Base-by-base conservation (phyloP, 1,284 basidiomycete species). In the Grifola frondosa region DNA sequence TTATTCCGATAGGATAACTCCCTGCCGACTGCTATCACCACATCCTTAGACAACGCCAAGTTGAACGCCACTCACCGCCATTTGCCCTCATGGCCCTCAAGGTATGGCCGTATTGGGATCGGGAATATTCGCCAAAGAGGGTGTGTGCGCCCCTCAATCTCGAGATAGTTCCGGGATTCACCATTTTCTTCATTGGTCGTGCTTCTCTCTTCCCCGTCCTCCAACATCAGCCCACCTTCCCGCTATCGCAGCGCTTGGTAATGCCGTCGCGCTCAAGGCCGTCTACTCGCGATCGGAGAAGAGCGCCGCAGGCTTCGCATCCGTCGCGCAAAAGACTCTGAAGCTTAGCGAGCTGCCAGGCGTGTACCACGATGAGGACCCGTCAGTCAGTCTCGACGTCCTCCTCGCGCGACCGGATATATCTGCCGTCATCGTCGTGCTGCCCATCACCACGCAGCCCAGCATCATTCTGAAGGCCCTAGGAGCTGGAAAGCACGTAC, bases 361-460 rank as follows among this genome's bases (percentile, higher is more conserved):
- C 20, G 61, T 85, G 35, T 84, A 88, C 62, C 72, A 79, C 53
- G 84, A 85, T 58, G 71, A 60, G 4, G 57, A 63, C 38, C 47
- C 61, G 11, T 64, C 70, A 46, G 44, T 53, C n/a, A 68, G 76
- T 54, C 71, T 93, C 13, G 79, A 86, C 29, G 72, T 69, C 0
- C 73, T 94, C 15, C 75, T 94, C 13, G 67, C 72, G 0, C 71
- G 87, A 51, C 42, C 73, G 2, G 85, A 89, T 53, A 80, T 94
- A 51, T 61, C 71, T 15, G 80, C 82, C 15, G 86, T 93, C 32
- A 77, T 91, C 58, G 68, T 93, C 37, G 82, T 79, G 2, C 71
- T 94, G 9, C 91, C 91, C 0, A 92, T 94, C 61, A 77, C 78
- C 1, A 57, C 73, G 10, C 89, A 91, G 61, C 88, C 90, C 1